A percentile compares a stretch with the other conserved stretches of the same genome.
Evolutionary conservation across 2,329 filamentous ascomycete species (phyloP).

Genomic region (Pestalotiopsis fici): DNA sequence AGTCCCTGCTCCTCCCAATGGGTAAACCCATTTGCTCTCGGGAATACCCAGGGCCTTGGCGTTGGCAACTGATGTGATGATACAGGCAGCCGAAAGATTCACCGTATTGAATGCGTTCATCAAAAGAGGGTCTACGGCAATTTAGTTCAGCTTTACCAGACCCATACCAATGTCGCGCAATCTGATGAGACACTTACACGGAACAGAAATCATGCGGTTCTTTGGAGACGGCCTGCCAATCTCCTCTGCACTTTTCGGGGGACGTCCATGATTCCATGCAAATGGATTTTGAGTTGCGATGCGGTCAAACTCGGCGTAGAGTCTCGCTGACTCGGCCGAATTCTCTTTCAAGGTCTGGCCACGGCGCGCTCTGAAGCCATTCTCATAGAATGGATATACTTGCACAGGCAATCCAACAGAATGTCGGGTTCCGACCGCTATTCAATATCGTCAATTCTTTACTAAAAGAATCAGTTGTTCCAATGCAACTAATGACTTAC

Average conservation of each 20-base stretch:
- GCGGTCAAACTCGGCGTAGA: constrained; percentile 63
- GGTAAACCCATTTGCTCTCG: constrained; percentile 61
- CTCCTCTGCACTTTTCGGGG: constrained; percentile 42
- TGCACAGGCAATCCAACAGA: constrained; percentile 62
- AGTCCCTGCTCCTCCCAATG: constrained; percentile 64
- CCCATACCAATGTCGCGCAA: too few species aligned
- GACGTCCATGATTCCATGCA: constrained; percentile 58
- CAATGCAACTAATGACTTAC: neutral
- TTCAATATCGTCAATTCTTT: constrained; percentile 35
- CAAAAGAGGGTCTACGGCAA: constrained; percentile 48
- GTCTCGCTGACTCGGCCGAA: constrained; percentile 54
- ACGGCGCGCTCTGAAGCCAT: constrained; percentile 58
- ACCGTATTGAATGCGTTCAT: constrained; percentile 75
- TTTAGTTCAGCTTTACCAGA: too few species aligned
- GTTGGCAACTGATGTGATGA: constrained; percentile 58
- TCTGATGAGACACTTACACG: constrained; percentile 45
- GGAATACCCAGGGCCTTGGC: constrained; percentile 57
- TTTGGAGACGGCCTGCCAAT: constrained; percentile 56
- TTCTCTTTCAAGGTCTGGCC: constrained; percentile 57
- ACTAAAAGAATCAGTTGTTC: neutral
- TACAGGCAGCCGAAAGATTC: constrained; percentile 61
- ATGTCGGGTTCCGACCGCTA: constrained; percentile 36
- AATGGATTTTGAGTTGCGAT: constrained; percentile 53
- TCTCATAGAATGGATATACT: constrained; percentile 69
- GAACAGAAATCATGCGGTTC: constrained; percentile 70